phyloP scores from a whole-genome alignment of 306 rosid genomes.

The Abrus precatorius region DNA sequence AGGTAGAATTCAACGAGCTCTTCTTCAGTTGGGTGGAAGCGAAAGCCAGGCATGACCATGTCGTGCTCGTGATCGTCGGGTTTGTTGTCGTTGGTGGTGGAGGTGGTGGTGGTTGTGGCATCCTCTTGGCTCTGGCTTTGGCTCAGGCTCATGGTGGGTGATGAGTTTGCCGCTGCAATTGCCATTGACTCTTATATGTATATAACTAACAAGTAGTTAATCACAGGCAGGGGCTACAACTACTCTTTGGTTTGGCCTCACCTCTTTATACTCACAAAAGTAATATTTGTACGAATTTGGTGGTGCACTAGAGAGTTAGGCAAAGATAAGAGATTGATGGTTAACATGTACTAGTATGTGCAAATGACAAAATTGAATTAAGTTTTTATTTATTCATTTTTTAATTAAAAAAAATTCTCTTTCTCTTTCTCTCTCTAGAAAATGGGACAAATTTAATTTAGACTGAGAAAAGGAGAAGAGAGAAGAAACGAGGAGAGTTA shows the following conservation, averaged over 20 bases:
- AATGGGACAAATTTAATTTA: background rate
- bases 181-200: constrained; percentile 62
- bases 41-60: constrained; percentile 97
- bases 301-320: constrained; percentile 43
- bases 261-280: constrained; percentile 44
- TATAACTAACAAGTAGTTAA: constrained; percentile 16
- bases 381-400: background rate
- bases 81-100: background rate
- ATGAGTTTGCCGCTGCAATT: constrained; percentile 60
- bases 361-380: constrained; percentile 2
- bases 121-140: constrained; percentile 62
- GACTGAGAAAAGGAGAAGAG: background rate
- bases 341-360: constrained; percentile 34
- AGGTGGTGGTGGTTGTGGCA: constrained; percentile 21
- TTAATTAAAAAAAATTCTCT: background rate
- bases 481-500: constrained; percentile 48
- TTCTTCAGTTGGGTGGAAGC: constrained; percentile 98
- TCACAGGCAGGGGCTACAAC: constrained; percentile 24
- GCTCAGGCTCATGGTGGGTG: constrained; percentile 56
- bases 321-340: constrained; percentile 53
- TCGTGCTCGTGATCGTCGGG: constrained; percentile 83
- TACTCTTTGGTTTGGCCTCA: constrained; percentile 35
- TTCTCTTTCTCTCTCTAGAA: constrained; percentile 25
- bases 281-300: constrained; percentile 45
- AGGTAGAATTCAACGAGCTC: constrained; percentile 99